Evolutionary conservation across 768 basidiomycete genomes (phyloP).

Genomic region (Boletus pseudo-olivaceus): DNA sequence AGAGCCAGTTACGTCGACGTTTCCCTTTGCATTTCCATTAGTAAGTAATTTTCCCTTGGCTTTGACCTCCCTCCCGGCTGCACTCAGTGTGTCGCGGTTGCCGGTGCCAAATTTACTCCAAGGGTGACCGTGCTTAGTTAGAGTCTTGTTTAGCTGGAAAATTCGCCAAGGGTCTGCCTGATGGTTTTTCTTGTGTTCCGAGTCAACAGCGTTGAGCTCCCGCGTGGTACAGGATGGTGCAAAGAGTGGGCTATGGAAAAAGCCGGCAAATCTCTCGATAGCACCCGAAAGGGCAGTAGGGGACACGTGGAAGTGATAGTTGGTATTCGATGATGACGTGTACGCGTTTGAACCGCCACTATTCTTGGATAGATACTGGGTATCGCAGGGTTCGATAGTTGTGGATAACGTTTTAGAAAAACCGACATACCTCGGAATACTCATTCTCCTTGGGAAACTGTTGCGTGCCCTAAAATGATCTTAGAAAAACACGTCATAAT

Average conservation of each 20-base stretch:
- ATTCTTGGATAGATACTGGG: conserved; percentile 71
- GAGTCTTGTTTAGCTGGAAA: conserved; percentile 89
- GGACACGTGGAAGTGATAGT: conserved; percentile 76
- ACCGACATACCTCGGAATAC: conserved; percentile 68
- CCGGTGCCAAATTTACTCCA: conserved; percentile 95
- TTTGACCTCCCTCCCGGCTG: conserved; percentile 56
- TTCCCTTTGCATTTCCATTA: conserved; percentile 26
- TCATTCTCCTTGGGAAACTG: conserved; percentile 91
- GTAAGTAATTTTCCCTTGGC: conserved; percentile 41
- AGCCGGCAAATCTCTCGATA: conserved; percentile 73
- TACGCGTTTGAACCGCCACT: conserved; percentile 91
- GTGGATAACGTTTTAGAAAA: not conserved
- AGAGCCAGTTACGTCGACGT: conserved; percentile 13
- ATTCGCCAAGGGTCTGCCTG: conserved; percentile 91
- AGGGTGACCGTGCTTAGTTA: conserved; percentile 72
- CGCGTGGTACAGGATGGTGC: conserved; percentile 78
- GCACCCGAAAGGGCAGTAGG: conserved; percentile 63
- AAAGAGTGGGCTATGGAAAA: conserved; percentile 95
- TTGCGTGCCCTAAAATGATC: conserved; percentile 59
- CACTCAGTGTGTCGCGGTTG: conserved; percentile 67
- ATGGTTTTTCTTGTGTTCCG: conserved; percentile 95
- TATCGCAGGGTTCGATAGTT: not conserved
- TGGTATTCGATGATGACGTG: conserved; percentile 89
- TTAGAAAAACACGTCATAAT: not conserved
- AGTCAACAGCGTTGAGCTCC: conserved; percentile 94